phyloP scores from a whole-genome alignment of 2,329 filamentous ascomycete genomes.

The Arthrinium puccinioides region DNA sequence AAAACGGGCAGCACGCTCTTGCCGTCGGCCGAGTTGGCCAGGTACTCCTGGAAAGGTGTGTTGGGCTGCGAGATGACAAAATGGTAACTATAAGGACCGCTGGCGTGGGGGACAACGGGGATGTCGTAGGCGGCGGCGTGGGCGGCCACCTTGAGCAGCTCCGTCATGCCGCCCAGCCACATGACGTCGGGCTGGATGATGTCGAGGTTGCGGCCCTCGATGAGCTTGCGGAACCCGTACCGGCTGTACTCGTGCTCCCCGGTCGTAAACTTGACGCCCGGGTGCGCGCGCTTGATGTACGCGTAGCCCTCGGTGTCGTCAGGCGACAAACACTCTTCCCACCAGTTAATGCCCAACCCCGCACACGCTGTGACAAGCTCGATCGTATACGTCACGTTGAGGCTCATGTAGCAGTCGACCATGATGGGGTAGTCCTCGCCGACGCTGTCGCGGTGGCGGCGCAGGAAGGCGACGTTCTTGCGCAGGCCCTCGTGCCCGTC shows the following conservation, averaged over 20 bases:
- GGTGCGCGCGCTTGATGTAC: slow-evolving; percentile 84
- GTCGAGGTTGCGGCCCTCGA: slow-evolving; percentile 85
- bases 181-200: slow-evolving; percentile 95
- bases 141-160: slow-evolving; percentile 80
- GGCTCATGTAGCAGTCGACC: slow-evolving; percentile 95
- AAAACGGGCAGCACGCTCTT: slow-evolving; percentile 88
- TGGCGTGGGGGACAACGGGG: slow-evolving; percentile 90
- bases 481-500: slow-evolving; percentile 74
- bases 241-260: slow-evolving; percentile 94
- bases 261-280: slow-evolving; percentile 87
- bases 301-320: slow-evolving; percentile 90
- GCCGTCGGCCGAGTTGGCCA: slow-evolving; percentile 87
- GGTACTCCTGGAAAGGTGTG: slow-evolving; percentile 91
- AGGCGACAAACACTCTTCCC: slow-evolving; percentile 88
- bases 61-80: slow-evolving; percentile 92
- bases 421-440: slow-evolving; percentile 88
- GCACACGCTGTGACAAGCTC: slow-evolving; percentile 71
- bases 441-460: slow-evolving; percentile 74
- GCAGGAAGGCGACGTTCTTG: slow-evolving; percentile 87
- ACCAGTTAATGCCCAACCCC: slow-evolving; percentile 89
- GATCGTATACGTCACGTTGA: slow-evolving; percentile 89
- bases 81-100: slow-evolving; percentile 91
- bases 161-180: slow-evolving; percentile 92
- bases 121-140: slow-evolving; percentile 92
- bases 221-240: slow-evolving; percentile 90